Evolutionary conservation across 2,329 filamentous ascomycete genomes (phyloP), one percentile per base, ranked within the genome.

Genomic region (Periglandula ipomoeae): DNA sequence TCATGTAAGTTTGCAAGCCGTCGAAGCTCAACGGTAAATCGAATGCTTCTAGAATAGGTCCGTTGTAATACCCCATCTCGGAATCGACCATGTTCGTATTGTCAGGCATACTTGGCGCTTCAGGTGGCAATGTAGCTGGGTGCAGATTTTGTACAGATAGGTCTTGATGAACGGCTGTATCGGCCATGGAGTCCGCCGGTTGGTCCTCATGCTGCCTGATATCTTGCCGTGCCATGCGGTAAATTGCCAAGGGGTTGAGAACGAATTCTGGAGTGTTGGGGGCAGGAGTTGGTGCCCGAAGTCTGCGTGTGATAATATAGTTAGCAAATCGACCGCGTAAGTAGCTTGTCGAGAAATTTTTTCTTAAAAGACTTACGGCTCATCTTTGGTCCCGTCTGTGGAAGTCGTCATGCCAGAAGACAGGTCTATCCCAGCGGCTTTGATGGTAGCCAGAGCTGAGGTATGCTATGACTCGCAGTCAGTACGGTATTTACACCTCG

Each of bases 201-300:
- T 22, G 9, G 2, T 41, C 24, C 15, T 41, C 43, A 22, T 35
- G 43, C 35, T 45, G 7, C 15, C 43, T 44, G 17, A 51, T 48
- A 15, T 51, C 39, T 20, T 51, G 47, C 10, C 49, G 37, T 13
- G 49, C 49, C 49, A 51, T 51, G 6, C 49, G 45, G 30, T 41
- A 48, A n/a, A 51, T 51, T 15, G 45, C 40, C 5, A 51, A 24
- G 15, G 49, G 45, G 24, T 48, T 51, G 7, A 51, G 41, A 5
- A 48, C 39, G 32, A 44, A 48, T n/a, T 51, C 49, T 22, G 49
- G 49, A 3, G 49, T 46, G 17, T 27, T 20, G 15, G 41, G 49
- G n/a, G 40, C 34, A 9, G 49, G 49, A 20, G 37, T 48, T 8
- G 37, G 7, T 43, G 41, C 41, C 8, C 41, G 8, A 11, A 10